Evolutionary conservation across 129 eudicot genomes (phyloP).

Genomic region (Dittrichia graveolens): DNA sequence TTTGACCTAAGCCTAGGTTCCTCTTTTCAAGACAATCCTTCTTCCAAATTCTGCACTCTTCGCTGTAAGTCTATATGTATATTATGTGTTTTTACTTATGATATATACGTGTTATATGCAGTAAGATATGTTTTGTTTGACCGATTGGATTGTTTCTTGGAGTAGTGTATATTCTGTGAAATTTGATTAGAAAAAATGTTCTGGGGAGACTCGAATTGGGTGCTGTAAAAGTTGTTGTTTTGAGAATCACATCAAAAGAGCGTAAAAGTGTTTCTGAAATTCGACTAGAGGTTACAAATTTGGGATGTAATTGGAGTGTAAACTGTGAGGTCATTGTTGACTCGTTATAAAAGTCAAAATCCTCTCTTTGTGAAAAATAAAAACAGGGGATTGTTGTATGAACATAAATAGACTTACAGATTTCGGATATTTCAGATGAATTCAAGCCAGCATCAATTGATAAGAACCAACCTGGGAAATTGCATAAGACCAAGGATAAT

Average conservation of each 20-base stretch:
- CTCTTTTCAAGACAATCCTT: slow-evolving; percentile 85
- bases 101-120: background rate
- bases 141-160: background rate
- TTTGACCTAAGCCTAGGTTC: slow-evolving; percentile 84
- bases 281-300: slow-evolving; percentile 1
- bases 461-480: slow-evolving; percentile 73
- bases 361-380: background rate
- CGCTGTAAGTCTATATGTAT: slow-evolving; percentile 61
- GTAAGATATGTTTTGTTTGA: background rate
- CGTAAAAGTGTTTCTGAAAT: background rate
- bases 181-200: background rate
- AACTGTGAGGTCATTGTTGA: background rate
- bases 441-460: slow-evolving; percentile 96
- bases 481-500: slow-evolving; percentile 83
- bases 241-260: too few relatives aligned
- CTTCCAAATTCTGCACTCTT: slow-evolving; percentile 94
- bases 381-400: background rate
- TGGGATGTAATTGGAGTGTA: background rate
- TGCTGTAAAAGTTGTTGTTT: background rate
- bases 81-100: background rate
- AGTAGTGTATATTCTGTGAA: background rate
- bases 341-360: background rate
- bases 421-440: slow-evolving; percentile 57
- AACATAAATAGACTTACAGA: background rate
- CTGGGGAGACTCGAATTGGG: background rate